phyloP scores from a whole-genome alignment of 192 early-diverging fungal species.

The Phycomyces nitens region DNA sequence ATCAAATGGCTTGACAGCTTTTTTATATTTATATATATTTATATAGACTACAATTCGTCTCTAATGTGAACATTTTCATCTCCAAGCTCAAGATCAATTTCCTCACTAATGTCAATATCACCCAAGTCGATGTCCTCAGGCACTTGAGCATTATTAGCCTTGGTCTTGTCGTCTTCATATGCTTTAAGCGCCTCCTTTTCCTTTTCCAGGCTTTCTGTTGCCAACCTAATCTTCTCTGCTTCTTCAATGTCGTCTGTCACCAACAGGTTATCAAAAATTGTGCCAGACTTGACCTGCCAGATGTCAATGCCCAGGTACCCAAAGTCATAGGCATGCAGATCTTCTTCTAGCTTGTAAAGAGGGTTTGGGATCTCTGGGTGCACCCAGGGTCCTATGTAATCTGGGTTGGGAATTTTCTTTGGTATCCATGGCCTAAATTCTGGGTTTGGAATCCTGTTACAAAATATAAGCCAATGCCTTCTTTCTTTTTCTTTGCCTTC shows the following conservation, averaged over 20 bases:
- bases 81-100: no score
- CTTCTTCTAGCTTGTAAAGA: constrained; percentile 82
- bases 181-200: constrained; percentile 68
- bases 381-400: constrained; percentile 92
- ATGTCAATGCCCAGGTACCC: constrained; percentile 88
- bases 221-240: constrained; percentile 71
- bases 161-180: constrained; percentile 39
- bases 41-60: no score
- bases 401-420: constrained; percentile 84
- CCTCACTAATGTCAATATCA: neutral
- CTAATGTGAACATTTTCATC: no score
- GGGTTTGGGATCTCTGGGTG: constrained; percentile 89
- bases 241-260: constrained; percentile 78
- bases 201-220: constrained; percentile 60
- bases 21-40: no score
- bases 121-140: constrained; percentile 16
- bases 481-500: no score
- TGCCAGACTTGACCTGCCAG: constrained; percentile 92
- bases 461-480: no score
- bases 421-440: constrained; percentile 82
- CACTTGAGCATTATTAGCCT: constrained; percentile 27
- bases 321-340: constrained; percentile 80
- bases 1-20: no score
- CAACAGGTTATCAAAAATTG: constrained; percentile 93
- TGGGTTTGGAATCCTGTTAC: constrained; percentile 70